These are phyloP conservation scores for Nitzschia palea DNA, from an alignment of 108 stramenopile species.

Conservation along the genomic window DNA sequence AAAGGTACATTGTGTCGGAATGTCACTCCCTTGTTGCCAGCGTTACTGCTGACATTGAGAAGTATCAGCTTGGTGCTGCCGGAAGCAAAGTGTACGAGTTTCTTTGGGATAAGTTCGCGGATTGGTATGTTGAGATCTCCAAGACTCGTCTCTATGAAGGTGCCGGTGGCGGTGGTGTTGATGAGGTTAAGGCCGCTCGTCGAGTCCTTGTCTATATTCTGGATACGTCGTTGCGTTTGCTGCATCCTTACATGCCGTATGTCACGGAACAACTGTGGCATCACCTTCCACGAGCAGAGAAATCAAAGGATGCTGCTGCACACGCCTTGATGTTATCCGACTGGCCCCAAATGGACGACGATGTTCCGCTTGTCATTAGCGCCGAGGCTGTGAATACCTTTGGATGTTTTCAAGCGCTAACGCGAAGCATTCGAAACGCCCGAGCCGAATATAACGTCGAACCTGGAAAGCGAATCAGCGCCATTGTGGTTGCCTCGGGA, in stretches of 20 bases:
- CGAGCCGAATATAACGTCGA: slow-evolving; percentile 92
- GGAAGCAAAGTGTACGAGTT: slow-evolving; percentile 93
- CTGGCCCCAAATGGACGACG: slow-evolving; percentile 88
- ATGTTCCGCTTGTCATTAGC: slow-evolving; percentile 56
- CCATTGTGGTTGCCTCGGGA: slow-evolving; percentile 68
- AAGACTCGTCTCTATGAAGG: slow-evolving; percentile 90
- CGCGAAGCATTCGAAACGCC: slow-evolving; percentile 89
- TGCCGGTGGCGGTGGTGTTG: slow-evolving; percentile 64
- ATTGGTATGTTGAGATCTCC: slow-evolving; percentile 96
- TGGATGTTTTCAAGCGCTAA: slow-evolving; percentile 85
- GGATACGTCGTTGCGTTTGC: slow-evolving; percentile 88
- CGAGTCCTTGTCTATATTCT: slow-evolving; percentile 94
- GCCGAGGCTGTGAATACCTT: slow-evolving; percentile 64
- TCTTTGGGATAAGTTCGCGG: slow-evolving; percentile 96
- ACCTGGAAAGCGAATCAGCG: slow-evolving; percentile 81
- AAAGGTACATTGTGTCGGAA: slow-evolving; percentile 91
- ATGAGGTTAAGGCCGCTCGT: slow-evolving; percentile 76
- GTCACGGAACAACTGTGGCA: slow-evolving; percentile 98
- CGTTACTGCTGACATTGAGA: slow-evolving; percentile 88
- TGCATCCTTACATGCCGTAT: slow-evolving; percentile 99
- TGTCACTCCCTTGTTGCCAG: slow-evolving; percentile 81
- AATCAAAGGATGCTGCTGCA: slow-evolving; percentile 49
- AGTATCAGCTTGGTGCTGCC: slow-evolving; percentile 86
- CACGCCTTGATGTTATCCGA: slow-evolving; percentile 84
- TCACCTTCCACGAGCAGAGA: slow-evolving; percentile 75